phyloP scores from a whole-genome alignment of 371 early-diverging fungal genomes.

The Mortierella sp. region DNA sequence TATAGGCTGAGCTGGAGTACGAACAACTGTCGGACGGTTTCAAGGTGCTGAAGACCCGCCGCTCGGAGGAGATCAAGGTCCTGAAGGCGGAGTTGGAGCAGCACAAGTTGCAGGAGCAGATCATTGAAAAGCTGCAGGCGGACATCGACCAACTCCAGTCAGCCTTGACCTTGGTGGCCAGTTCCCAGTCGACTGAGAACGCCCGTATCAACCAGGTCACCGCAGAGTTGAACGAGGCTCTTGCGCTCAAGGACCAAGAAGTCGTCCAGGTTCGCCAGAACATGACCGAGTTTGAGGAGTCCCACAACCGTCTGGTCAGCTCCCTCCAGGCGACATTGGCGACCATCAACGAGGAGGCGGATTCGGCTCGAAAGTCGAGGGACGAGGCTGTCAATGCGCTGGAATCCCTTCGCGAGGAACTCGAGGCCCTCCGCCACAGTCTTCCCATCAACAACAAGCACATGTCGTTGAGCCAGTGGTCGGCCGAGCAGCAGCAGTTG shows the following conservation, averaged over 20 bases:
- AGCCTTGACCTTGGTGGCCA: conserved; percentile 34
- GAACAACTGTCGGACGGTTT: conserved; percentile 52
- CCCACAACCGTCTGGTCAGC: conserved; percentile 47
- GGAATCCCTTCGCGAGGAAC: conserved; percentile 46
- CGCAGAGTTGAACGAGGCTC: conserved; percentile 51
- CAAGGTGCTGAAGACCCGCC: conserved; percentile 50
- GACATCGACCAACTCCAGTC: conserved; percentile 48
- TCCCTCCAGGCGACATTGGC: conserved; percentile 51
- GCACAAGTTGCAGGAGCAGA: conserved; percentile 56
- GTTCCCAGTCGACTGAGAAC: conserved; percentile 48
- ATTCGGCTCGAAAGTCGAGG: conserved; percentile 52
- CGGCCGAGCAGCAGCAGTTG: conserved; percentile 47
- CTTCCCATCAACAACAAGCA: conserved; percentile 53
- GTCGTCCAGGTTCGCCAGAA: conserved; percentile 51
- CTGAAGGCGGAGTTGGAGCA: conserved; percentile 52
- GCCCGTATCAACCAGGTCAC: conserved; percentile 51
- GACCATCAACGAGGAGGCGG: conserved; percentile 54
- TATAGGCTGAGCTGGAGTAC: conserved; percentile 50
- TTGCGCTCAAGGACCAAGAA: conserved; percentile 52
- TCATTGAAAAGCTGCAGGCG: conserved; percentile 50
- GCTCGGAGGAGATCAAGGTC: conserved; percentile 50
- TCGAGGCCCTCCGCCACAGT: conserved; percentile 51
- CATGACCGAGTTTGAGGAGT: conserved; percentile 57
- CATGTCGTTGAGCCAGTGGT: conserved; percentile 55
- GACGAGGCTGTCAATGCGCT: conserved; percentile 50